These are phyloP conservation scores for Xylaria longipes DNA, from an alignment of 495 filamentous ascomycete genomes.

Conservation along the genomic window DNA sequence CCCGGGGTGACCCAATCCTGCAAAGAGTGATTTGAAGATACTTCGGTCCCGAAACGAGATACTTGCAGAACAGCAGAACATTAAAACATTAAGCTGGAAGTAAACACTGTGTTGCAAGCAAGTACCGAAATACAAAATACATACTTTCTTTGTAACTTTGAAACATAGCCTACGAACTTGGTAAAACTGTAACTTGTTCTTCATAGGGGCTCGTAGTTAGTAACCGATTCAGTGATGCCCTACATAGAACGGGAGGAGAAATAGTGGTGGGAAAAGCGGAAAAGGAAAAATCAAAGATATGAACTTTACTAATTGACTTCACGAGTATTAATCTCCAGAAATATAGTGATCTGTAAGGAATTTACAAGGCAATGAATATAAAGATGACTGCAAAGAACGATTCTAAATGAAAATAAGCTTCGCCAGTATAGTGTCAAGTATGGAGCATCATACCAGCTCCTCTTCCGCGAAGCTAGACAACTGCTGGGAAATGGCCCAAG, in stretches of 20 bases:
- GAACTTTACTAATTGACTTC: not conserved
- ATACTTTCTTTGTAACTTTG: not conserved
- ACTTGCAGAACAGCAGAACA: not conserved
- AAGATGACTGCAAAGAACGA: no score
- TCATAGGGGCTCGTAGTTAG: not conserved
- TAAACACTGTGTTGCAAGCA: not conserved
- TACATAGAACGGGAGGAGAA: not conserved
- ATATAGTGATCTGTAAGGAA: no score
- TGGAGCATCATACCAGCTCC: not conserved
- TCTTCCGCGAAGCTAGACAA: not conserved
- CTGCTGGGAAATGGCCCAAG: not conserved
- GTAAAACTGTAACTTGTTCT: not conserved
- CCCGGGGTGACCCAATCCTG: not conserved
- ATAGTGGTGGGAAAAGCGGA: no score
- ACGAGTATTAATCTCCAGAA: no score
- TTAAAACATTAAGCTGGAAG: no score
- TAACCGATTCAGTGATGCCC: not conserved
- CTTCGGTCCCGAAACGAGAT: not conserved
- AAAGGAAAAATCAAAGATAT: not conserved
- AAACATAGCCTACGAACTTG: not conserved
- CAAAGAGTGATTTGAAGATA: conserved; percentile 4
- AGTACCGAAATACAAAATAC: not conserved
- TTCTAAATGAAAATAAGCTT: no score
- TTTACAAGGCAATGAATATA: no score
- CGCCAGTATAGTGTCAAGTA: not conserved